Conservation (phyloP, 108 stramenopile genomes). For the Skeletonema grethae region DNA sequence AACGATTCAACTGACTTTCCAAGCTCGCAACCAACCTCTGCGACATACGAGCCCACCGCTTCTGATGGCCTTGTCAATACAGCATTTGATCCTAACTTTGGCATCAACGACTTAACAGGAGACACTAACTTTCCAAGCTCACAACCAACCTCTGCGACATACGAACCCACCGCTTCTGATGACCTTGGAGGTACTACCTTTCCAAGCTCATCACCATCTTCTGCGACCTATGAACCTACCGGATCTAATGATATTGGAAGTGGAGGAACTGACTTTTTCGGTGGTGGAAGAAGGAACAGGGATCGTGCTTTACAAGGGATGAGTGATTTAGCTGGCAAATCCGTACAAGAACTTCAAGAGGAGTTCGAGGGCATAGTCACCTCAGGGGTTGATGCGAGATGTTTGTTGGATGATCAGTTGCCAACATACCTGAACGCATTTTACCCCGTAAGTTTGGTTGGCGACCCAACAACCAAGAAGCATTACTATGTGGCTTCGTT, state of each 20-base stretch:
- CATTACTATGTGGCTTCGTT: constrained; percentile 42
- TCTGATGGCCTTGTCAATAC: not conserved
- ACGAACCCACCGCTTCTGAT: not conserved
- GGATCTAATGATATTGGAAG: not conserved
- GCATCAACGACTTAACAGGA: too few species aligned
- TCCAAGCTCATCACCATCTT: not conserved
- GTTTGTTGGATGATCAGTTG: constrained; percentile 28
- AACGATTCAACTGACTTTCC: constrained; percentile 12
- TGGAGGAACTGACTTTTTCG: not conserved
- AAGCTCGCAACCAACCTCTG: not conserved
- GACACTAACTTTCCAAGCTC: not conserved
- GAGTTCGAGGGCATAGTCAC: constrained; percentile 29
- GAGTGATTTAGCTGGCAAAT: constrained; percentile 9
- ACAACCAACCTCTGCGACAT: not conserved
- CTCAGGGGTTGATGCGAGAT: constrained; percentile 39
- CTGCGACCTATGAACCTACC: not conserved
- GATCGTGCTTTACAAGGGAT: not conserved
- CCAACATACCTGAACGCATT: constrained; percentile 7
- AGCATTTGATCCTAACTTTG: too few species aligned
- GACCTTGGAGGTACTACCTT: not conserved
- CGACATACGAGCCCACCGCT: not conserved
- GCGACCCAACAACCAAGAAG: constrained; percentile 37
- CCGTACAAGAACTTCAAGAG: not conserved
- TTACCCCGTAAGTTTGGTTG: constrained; percentile 47
- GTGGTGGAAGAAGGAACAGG: not conserved